These are phyloP conservation scores for Amanita fuliginea DNA, from an alignment of 768 basidiomycete species.

Conservation along the genomic window DNA sequence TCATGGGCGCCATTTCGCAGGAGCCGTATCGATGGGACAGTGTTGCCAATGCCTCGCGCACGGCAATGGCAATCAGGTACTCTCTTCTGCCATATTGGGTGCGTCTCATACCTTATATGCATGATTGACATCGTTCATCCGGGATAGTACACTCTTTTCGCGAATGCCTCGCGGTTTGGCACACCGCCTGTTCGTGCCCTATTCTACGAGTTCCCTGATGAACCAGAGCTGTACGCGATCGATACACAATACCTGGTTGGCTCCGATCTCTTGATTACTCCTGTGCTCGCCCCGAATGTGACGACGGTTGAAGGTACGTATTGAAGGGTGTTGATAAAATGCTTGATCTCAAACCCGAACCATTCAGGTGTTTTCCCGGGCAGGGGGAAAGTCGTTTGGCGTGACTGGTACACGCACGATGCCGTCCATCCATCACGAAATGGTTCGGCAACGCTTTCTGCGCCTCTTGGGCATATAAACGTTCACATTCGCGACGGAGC, in stretches of 20 bases:
- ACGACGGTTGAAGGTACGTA: constrained; percentile 52
- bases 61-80: constrained; percentile 63
- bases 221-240: constrained; percentile 49
- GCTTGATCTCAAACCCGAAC: neutral
- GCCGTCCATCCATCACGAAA: constrained; percentile 32
- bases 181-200: constrained; percentile 67
- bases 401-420: constrained; percentile 66
- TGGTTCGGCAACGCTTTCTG: constrained; percentile 38
- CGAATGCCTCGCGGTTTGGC: constrained; percentile 50
- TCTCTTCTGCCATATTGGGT: constrained; percentile 74
- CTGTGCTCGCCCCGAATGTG: constrained; percentile 59
- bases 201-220: constrained; percentile 70
- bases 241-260: constrained; percentile 70
- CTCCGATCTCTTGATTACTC: constrained; percentile 60
- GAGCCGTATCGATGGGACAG: constrained; percentile 78
- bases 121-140: constrained; percentile 4
- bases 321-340: neutral
- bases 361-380: constrained; percentile 56
- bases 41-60: constrained; percentile 63
- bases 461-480: constrained; percentile 66
- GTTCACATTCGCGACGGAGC: constrained; percentile 66
- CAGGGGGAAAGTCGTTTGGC: constrained; percentile 45
- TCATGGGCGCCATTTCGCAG: constrained; percentile 54
- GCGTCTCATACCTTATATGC: constrained; percentile 12
- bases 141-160: constrained; percentile 61